Base-by-base conservation (phyloP, 2,329 filamentous ascomycete species). In the Paraphaeosphaeria minitans region DNA sequence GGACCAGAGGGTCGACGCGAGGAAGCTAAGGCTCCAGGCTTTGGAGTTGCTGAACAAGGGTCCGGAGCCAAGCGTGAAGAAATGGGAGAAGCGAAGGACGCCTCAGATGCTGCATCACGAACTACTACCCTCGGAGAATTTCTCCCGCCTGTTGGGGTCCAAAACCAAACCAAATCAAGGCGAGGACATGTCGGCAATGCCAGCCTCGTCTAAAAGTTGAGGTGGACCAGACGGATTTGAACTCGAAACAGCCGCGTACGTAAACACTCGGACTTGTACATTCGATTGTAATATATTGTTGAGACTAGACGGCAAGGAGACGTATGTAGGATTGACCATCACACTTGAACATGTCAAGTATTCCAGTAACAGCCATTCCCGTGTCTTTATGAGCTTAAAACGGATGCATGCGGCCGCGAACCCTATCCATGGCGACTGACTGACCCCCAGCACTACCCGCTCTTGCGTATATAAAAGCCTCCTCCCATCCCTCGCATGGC, bases 51-150 rank as follows among this genome's bases (percentile, higher is more conserved):
- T 74, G 48, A 59, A 64, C 47, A 59, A 65, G 41, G 53, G 31
- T 24, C 16, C 21, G 19, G 35, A 10, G 13, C 13, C n/a, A n/a
- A 14, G 47, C 41, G 35, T 39, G 42, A 53, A 53, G 72, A 71
- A 66, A 43, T 73, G 70, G 69, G 71, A 72, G 48, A 59, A 66
- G 48, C 59, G 59, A 59, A 68, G 71, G 48, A 62, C 69, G 41
- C 56, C 29, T 14, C 67, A 67, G 57, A 59, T 63, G 27, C 47
- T 56, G 21, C 51, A 55, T 13, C 14, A 33, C 29, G 53, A 50
- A 47, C 33, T 51, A 1, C 10, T 39, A 13, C 13, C 24, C 14
- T 8, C 35, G 12, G 10, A 51, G 2, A 39, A 39, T 21, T 39
- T 5, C 8, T 21, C 12, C 21, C 10, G 48, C 35, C n/a, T 39